A percentile compares a stretch with the other conserved stretches of the same genome.
phyloP scores from a whole-genome alignment of 805 yeast genomes.

The Hemisphaericaspora nanyangensis region DNA sequence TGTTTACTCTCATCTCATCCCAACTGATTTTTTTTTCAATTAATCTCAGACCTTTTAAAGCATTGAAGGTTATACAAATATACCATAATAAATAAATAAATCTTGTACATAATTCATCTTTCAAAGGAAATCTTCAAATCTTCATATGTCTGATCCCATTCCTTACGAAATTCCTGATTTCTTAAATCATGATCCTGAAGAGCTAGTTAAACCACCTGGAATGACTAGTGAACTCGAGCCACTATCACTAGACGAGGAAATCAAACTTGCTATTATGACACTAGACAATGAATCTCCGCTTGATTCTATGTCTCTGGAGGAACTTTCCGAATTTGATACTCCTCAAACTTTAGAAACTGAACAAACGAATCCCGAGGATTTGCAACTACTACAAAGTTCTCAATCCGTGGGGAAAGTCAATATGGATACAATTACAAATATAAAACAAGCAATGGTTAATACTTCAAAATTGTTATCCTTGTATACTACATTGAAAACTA shows the following conservation, averaged over 20 bases:
- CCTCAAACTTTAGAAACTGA: constrained; percentile 1
- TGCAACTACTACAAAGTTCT: background rate
- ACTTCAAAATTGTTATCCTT: constrained; percentile 25
- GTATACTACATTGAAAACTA: constrained; percentile 29
- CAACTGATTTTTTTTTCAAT: background rate
- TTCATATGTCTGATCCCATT: background rate
- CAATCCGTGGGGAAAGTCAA: constrained; percentile 31
- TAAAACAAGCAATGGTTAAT: constrained; percentile 22
- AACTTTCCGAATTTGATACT: background rate
- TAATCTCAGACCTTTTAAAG: background rate
- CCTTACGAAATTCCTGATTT: constrained; percentile 1
- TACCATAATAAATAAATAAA: no score
- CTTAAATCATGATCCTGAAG: background rate
- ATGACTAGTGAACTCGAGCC: background rate
- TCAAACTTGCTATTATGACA: constrained; percentile 2
- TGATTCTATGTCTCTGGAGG: background rate
- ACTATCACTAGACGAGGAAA: constrained; percentile 4
- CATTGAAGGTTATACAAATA: no score
- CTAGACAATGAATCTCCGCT: background rate
- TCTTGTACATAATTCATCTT: background rate
- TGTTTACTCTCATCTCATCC: constrained; percentile 1
- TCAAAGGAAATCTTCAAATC: background rate
- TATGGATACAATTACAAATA: constrained; percentile 15
- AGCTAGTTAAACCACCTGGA: no score
- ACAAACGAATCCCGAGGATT: background rate